phyloP scores from a whole-genome alignment of 1,139 yeast species.

The Yamadazyma dushanensis region DNA sequence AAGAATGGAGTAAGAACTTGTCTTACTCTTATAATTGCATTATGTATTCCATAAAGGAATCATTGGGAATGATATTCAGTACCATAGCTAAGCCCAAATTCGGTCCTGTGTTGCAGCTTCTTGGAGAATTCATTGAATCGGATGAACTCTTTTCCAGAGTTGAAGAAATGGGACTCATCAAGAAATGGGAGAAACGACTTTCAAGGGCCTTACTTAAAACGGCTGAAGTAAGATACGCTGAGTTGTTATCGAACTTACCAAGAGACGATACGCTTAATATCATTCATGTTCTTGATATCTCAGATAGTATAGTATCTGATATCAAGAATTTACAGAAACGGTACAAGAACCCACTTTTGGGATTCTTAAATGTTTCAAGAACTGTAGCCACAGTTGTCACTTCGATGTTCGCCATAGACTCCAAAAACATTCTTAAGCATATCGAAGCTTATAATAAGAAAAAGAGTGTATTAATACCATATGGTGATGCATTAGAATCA shows the following conservation, averaged over 20 bases:
- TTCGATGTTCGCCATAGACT: slow-evolving; percentile 63
- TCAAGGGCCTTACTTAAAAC: slow-evolving; percentile 49
- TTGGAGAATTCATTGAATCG: slow-evolving; percentile 52
- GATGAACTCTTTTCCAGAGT: slow-evolving; percentile 46
- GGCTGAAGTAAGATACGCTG: slow-evolving; percentile 62
- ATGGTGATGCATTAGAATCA: slow-evolving; percentile 61
- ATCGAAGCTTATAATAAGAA: slow-evolving; percentile 46
- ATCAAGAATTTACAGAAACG: slow-evolving; percentile 57
- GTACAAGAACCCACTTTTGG: slow-evolving; percentile 63
- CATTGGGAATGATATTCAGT: slow-evolving; percentile 48
- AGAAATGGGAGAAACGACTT: slow-evolving; percentile 54
- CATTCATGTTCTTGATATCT: slow-evolving; percentile 58
- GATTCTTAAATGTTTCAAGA: slow-evolving; percentile 53
- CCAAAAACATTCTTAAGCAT: slow-evolving; percentile 59
- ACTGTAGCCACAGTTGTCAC: slow-evolving; percentile 59
- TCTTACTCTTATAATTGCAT: slow-evolving; percentile 48
- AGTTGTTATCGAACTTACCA: slow-evolving; percentile 58
- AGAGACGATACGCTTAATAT: slow-evolving; percentile 60
- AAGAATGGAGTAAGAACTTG: slow-evolving; percentile 52
- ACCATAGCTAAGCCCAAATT: slow-evolving; percentile 58
- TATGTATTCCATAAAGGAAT: slow-evolving; percentile 47
- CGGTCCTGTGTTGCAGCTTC: slow-evolving; percentile 51
- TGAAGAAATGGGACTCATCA: slow-evolving; percentile 37
- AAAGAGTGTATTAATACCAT: slow-evolving; percentile 42
- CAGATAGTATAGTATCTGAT: slow-evolving; percentile 53